Base-by-base conservation (phyloP, 306 rosid genomes). In the Pyrus communis region DNA sequence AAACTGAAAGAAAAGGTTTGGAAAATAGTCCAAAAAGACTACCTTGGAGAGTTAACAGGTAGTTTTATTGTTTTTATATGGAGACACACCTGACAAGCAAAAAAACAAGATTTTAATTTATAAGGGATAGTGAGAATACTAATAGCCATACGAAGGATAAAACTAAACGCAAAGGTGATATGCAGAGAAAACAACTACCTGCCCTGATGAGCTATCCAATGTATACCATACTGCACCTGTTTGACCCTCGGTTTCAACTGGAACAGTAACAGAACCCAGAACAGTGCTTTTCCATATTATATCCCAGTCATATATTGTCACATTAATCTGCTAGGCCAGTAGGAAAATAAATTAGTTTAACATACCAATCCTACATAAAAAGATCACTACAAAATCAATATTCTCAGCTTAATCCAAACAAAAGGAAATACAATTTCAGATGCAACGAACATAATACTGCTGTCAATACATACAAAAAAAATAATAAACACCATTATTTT, bases 291-390 rank as follows among this genome's bases (percentile, higher is more conserved):
- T 95, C 99, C 99, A 95, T 75, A 95, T 88, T 82, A 95, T 92
- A 87, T 95, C 99, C 99, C 99, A 92, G 79, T 95, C 97, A 81
- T 90, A 95, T 84, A 95, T 92, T 45, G 99, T 95, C 81, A 95
- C 88, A 73, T 84, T 86, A 74, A 95, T 90, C 99, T 95, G 97
- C 79, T 62, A 85, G 73, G 81, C 62, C 86, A 85, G 82, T 76
- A 83, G 84, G 75, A 58, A 80, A 84, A 82, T 77, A 85, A 51
- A 81, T 87, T 82, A 87, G 86, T 77, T 86, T 77, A 83, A 82
- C n/a, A 83, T 79, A 40, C 58, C 46, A 84, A 85, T 81, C 83
- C 83, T 74, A 81, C 85, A 81, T 77, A 81, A 64, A 62, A 77
- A 81, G 61, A 75, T 61, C 76, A 30, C 27, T 70, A 19, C 17